Percentiles rank a stretch among this genome's conserved stretches.
Evolutionary conservation across 176 grass and related monocot genomes (phyloP).

Genomic region (Oryza meyeriana): DNA sequence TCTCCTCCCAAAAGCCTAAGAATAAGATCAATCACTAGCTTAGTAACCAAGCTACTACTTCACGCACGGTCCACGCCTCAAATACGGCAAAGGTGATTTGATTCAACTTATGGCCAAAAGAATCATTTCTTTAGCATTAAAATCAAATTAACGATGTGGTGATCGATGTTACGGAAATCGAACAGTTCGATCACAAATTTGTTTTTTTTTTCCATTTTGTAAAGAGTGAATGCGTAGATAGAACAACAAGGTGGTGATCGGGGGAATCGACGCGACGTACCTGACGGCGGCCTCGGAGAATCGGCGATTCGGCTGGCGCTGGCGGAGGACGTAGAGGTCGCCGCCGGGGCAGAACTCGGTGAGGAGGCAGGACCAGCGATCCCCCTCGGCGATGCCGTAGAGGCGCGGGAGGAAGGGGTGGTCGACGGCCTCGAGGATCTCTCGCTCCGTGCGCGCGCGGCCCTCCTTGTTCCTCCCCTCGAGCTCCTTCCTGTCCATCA

Average conservation of each 20-base stretch:
- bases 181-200: not conserved
- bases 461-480: slow-evolving; percentile 79
- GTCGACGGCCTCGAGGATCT: slow-evolving; percentile 91
- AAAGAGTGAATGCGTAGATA: too few species aligned
- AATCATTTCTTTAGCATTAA: too few species aligned
- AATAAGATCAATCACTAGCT: slow-evolving; percentile 2
- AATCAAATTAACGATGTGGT: too few species aligned
- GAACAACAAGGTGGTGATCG: too few species aligned
- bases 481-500: slow-evolving; percentile 93
- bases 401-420: slow-evolving; percentile 91
- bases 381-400: slow-evolving; percentile 71
- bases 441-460: slow-evolving; percentile 79
- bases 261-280: slow-evolving; percentile 18
- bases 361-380: slow-evolving; percentile 89
- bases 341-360: slow-evolving; percentile 99
- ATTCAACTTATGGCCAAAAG: not conserved
- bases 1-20: slow-evolving; percentile 37
- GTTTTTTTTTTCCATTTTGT: not conserved
- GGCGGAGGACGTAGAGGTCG: slow-evolving; percentile 92
- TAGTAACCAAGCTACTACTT: not conserved
- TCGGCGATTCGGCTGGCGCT: slow-evolving; percentile 68
- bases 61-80: not conserved
- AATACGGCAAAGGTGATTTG: not conserved
- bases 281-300: slow-evolving; percentile 93
- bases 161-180: not conserved